A percentile compares a stretch with the other conserved stretches of the same genome.
Conservation (phyloP, 2,329 filamentous ascomycete genomes). For the Fusarium oxysporum region DNA sequence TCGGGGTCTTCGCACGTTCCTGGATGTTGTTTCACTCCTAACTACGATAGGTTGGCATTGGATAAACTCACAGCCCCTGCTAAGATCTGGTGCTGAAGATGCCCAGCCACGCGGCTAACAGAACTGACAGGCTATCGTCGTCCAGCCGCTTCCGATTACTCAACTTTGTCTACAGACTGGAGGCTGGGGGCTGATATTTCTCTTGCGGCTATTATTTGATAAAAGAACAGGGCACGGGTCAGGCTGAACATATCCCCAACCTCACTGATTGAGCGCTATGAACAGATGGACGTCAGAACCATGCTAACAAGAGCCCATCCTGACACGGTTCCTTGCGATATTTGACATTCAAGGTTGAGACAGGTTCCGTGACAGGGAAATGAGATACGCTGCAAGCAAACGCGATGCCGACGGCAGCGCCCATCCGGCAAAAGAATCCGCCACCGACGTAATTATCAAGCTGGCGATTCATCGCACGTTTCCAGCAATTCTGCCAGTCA, state of each 20-base stretch:
- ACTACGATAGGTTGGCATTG: slow-evolving; percentile 13
- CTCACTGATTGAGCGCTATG: slow-evolving; percentile 18
- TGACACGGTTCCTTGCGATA: not conserved
- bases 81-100: slow-evolving; percentile 11
- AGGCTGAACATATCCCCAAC: slow-evolving; percentile 20
- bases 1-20: slow-evolving; percentile 22
- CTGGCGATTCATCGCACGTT: slow-evolving; percentile 36
- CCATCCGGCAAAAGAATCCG: slow-evolving; percentile 38
- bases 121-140: slow-evolving; percentile 11
- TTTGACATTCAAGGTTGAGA: slow-evolving; percentile 11
- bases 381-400: slow-evolving; percentile 17
- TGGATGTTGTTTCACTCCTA: slow-evolving; percentile 21
- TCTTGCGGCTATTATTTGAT: slow-evolving; percentile 24
- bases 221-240: slow-evolving; percentile 18
- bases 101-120: slow-evolving; percentile 28
- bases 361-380: slow-evolving; percentile 11
- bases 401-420: slow-evolving; percentile 44
- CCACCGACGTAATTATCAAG: slow-evolving; percentile 45
- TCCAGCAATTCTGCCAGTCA: slow-evolving; percentile 17
- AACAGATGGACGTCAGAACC: slow-evolving; percentile 4
- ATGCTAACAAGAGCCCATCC: slow-evolving; percentile 1
- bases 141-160: slow-evolving; percentile 18
- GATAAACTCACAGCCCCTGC: not conserved
- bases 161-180: not conserved
- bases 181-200: slow-evolving; percentile 21